Percentiles rank a stretch among this genome's conserved stretches.
Evolutionary conservation across 345 rosid species (phyloP).

Genomic region (Geranium brycei): DNA sequence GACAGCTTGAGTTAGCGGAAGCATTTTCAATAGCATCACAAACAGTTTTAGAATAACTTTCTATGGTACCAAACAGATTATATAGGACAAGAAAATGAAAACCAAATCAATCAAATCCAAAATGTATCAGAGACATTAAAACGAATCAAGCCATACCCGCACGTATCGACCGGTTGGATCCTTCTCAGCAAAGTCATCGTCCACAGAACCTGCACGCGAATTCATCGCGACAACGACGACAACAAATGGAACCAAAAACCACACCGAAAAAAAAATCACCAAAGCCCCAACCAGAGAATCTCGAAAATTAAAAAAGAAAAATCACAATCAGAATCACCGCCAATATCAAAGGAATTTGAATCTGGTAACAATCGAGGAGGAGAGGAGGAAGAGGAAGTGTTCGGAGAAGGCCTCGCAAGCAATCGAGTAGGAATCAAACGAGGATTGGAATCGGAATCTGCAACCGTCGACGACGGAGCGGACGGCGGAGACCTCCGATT

Average conservation of each 20-base stretch:
- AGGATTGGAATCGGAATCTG: slow-evolving; percentile 26
- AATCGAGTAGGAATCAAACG: slow-evolving; percentile 30
- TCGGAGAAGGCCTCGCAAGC: slow-evolving; percentile 40
- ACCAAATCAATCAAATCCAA: neutral
- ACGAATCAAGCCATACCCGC: slow-evolving; percentile 28
- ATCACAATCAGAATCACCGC: neutral
- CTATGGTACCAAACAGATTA: neutral
- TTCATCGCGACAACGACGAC: slow-evolving; percentile 8
- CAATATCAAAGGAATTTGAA: slow-evolving; percentile 10
- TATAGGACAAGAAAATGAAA: neutral
- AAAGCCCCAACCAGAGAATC: neutral
- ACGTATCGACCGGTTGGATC: slow-evolving; percentile 58
- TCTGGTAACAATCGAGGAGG: slow-evolving; percentile 9
- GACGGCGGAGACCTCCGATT: slow-evolving; percentile 10
- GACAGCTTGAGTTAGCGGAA: no score
- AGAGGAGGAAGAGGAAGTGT: slow-evolving; percentile 5
- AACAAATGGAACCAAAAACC: neutral
- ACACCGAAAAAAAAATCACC: neutral
- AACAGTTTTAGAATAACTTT: neutral
- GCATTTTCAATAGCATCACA: no score
- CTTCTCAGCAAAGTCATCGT: slow-evolving; percentile 37
- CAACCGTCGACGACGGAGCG: slow-evolving; percentile 11
- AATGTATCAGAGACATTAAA: neutral
- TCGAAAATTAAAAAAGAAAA: neutral
- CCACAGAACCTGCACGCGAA: slow-evolving; percentile 11